Evolutionary conservation across 495 filamentous ascomycete genomes (phyloP).

Genomic region (Penicillium bialowiezense): DNA sequence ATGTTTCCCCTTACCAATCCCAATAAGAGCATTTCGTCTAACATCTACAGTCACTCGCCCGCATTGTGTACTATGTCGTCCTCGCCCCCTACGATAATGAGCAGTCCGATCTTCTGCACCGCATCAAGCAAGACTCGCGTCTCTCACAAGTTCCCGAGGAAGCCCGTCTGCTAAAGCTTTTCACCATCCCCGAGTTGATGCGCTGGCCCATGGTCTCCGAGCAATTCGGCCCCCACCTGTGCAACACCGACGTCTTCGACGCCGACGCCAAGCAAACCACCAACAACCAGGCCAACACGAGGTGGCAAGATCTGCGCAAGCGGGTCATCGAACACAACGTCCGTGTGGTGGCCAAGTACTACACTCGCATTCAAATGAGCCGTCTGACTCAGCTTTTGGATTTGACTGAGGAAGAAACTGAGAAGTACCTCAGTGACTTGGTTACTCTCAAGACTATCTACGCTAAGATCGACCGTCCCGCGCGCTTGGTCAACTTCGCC

Average conservation of each 20-base stretch:
- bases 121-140: conserved; percentile 68
- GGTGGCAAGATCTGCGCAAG: conserved; percentile 93
- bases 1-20: conserved; percentile 32
- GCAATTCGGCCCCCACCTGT: conserved; percentile 84
- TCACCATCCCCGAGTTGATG: conserved; percentile 96
- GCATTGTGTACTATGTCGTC: conserved; percentile 95
- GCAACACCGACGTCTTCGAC: conserved; percentile 82
- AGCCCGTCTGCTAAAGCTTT: conserved; percentile 79
- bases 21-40: neutral
- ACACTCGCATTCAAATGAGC: conserved; percentile 90
- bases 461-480: conserved; percentile 95
- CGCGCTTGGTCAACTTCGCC: conserved; percentile 86
- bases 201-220: conserved; percentile 91
- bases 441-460: conserved; percentile 96
- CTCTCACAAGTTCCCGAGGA: conserved; percentile 69
- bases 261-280: conserved; percentile 52
- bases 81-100: conserved; percentile 98
- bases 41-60: conserved; percentile 68
- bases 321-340: conserved; percentile 99
- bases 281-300: conserved; percentile 72
- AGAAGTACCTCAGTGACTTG: conserved; percentile 93
- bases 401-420: conserved; percentile 89
- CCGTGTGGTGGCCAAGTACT: conserved; percentile 95
- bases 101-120: conserved; percentile 94
- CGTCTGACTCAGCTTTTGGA: conserved; percentile 87